These are phyloP conservation scores for Candida orba DNA, from an alignment of 805 yeast species.

Conservation along the genomic window DNA sequence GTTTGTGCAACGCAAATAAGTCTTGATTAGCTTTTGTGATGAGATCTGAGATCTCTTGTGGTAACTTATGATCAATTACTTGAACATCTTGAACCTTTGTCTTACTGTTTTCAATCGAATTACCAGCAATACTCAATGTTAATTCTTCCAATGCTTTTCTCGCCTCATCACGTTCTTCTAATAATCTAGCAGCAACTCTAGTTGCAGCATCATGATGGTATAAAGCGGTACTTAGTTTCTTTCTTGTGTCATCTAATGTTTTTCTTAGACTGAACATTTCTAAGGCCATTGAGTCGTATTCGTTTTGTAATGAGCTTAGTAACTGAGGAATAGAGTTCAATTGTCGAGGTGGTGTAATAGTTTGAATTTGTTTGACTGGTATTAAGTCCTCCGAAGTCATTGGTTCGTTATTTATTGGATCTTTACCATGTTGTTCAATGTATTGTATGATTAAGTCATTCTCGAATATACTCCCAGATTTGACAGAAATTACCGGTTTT, in stretches of 20 bases:
- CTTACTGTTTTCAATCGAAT: constrained; percentile 3
- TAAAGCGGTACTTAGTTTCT: constrained; percentile 69
- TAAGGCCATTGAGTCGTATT: constrained; percentile 82
- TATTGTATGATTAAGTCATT: constrained; percentile 50
- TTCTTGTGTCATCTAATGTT: constrained; percentile 56
- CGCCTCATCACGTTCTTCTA: constrained; percentile 73
- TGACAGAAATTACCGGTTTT: constrained; percentile 73
- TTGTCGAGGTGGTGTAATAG: constrained; percentile 31
- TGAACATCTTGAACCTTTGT: background rate
- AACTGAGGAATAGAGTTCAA: constrained; percentile 71
- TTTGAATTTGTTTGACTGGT: constrained; percentile 24
- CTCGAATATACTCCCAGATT: constrained; percentile 68
- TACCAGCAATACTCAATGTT: constrained; percentile 32
- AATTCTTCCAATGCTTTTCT: constrained; percentile 54
- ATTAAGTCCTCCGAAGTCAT: constrained; percentile 54
- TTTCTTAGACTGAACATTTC: constrained; percentile 74
- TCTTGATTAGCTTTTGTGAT: constrained; percentile 13
- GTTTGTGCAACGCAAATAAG: constrained; percentile 16
- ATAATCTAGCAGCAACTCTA: constrained; percentile 68
- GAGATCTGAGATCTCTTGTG: constrained; percentile 2
- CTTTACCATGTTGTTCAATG: constrained; percentile 56
- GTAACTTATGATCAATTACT: constrained; percentile 1
- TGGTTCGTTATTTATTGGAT: constrained; percentile 68
- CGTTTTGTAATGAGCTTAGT: constrained; percentile 70
- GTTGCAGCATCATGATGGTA: constrained; percentile 90